A percentile compares a stretch with the other conserved stretches of the same genome.
Evolutionary conservation across 331 rosid species (phyloP).

Genomic region (Malus hybrid): DNA sequence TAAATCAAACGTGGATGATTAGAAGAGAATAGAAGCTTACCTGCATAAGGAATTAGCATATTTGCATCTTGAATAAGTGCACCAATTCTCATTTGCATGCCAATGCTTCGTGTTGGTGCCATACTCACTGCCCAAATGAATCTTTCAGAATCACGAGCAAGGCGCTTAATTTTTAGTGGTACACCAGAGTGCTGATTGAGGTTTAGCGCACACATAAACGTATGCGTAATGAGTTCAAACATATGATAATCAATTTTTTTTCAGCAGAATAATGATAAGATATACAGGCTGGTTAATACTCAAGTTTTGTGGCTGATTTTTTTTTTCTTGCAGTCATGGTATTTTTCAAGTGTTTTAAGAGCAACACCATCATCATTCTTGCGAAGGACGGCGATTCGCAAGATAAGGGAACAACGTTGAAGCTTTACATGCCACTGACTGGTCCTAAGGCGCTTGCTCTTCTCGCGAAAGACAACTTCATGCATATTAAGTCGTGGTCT

Average conservation of each 20-base stretch:
- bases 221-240: constrained; percentile 4
- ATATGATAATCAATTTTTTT: neutral
- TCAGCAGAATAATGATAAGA: neutral
- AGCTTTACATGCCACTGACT: no score
- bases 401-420: no score
- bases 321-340: no score
- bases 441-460: no score
- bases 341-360: no score
- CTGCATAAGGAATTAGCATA: constrained; percentile 88
- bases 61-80: constrained; percentile 72
- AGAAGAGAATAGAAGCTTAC: constrained; percentile 30
- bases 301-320: no score
- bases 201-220: constrained; percentile 3
- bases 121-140: constrained; percentile 86
- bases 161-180: constrained; percentile 86
- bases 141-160: constrained; percentile 68
- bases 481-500: no score
- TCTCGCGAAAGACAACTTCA: no score
- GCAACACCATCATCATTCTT: no score
- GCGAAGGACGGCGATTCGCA: no score
- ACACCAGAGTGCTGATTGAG: constrained; percentile 59
- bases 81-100: constrained; percentile 68
- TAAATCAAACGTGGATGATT: neutral
- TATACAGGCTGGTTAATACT: constrained; percentile 4
- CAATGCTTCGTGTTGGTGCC: constrained; percentile 84